phyloP scores from a whole-genome alignment of 1,284 basidiomycete genomes.

The Papiliotrema nemorosa region DNA sequence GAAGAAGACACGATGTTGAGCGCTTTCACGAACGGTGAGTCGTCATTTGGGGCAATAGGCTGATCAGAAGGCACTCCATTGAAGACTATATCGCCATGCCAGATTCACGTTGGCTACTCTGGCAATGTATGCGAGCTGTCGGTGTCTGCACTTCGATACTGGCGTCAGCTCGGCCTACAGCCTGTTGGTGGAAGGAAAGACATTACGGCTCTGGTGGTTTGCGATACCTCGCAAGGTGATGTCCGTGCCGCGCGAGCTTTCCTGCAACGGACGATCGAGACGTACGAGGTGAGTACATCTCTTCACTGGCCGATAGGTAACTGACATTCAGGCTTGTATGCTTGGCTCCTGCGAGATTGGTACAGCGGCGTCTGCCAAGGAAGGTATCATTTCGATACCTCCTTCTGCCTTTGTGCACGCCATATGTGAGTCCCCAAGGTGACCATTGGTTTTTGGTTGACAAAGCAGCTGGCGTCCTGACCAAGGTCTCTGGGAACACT shows the following conservation, averaged over 20 bases:
- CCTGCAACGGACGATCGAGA: constrained; percentile 11
- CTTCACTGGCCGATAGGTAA: background rate
- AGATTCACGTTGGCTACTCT: constrained; percentile 28
- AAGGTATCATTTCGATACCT: background rate
- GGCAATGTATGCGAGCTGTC: constrained; percentile 28
- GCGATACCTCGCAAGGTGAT: constrained; percentile 10
- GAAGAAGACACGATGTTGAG: background rate
- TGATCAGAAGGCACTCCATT: background rate
- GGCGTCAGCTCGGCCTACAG: constrained; percentile 38
- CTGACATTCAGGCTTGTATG: background rate
- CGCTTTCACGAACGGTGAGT: background rate
- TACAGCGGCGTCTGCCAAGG: background rate
- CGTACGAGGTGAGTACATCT: constrained; percentile 14
- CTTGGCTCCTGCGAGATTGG: background rate
- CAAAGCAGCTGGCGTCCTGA: constrained; percentile 1
- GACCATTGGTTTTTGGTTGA: background rate
- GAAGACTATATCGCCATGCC: constrained; percentile 4
- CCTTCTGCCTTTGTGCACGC: background rate
- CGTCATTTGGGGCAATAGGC: background rate
- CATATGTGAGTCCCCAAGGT: background rate
- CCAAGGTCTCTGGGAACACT: background rate
- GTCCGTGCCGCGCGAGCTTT: constrained; percentile 12
- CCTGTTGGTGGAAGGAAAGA: constrained; percentile 41
- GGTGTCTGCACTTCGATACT: constrained; percentile 35
- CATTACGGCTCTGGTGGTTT: constrained; percentile 23